phyloP scores from a whole-genome alignment of 2,329 filamentous ascomycete species.

The Aureobasidium sp. region DNA sequence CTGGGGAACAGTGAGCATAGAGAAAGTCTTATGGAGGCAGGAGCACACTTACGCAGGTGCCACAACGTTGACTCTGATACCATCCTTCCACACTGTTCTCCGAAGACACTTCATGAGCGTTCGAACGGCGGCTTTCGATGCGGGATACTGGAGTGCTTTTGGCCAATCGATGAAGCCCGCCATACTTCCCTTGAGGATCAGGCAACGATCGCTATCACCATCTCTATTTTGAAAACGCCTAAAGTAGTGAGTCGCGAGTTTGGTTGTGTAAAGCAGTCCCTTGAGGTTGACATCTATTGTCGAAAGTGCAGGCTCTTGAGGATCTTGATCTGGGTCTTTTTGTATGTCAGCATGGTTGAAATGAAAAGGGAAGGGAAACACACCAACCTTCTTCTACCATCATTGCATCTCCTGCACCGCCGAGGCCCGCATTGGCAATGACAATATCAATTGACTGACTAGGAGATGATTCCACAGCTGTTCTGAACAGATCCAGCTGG shows the following conservation, averaged over 20 bases:
- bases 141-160: constrained; percentile 25
- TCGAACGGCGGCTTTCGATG: constrained; percentile 28
- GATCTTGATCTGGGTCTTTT: constrained; percentile 10
- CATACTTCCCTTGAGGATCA: constrained; percentile 45
- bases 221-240: constrained; percentile 26
- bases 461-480: constrained; percentile 20
- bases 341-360: no score
- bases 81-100: background rate
- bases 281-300: constrained; percentile 18
- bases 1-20: constrained; percentile 10
- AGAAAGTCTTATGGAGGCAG: background rate
- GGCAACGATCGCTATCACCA: constrained; percentile 37
- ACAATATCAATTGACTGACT: constrained; percentile 24
- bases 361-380: background rate
- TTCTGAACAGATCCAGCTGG: constrained; percentile 26
- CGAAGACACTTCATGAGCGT: constrained; percentile 6
- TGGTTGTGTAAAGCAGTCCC: constrained; percentile 19
- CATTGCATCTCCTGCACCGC: background rate
- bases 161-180: constrained; percentile 43
- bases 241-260: constrained; percentile 27
- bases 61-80: background rate
- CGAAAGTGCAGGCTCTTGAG: constrained; percentile 23
- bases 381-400: background rate
- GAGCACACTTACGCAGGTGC: background rate
- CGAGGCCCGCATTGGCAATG: constrained; percentile 26